A percentile compares a stretch with the other conserved stretches of the same genome.
Conservation (phyloP, 2,329 filamentous ascomycete genomes). For the Penicillium sp. region DNA sequence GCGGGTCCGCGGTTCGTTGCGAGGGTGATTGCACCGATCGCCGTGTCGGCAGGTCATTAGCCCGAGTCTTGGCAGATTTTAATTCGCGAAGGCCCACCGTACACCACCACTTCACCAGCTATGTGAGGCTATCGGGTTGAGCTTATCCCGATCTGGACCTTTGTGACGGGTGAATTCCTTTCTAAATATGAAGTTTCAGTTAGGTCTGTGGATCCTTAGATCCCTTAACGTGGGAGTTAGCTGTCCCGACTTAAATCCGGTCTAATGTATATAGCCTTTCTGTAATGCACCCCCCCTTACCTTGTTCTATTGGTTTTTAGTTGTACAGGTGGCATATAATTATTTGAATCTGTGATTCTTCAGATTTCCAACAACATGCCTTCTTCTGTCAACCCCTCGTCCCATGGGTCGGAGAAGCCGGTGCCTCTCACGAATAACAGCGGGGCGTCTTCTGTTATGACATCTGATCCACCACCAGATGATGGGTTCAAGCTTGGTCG, state of each 20-base stretch:
- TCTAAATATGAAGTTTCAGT: neutral
- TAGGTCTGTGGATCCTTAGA: neutral
- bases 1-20: neutral
- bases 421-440: neutral
- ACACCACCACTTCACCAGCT: neutral
- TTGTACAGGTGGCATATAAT: neutral
- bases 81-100: neutral
- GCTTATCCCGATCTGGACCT: neutral
- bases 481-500: slow-evolving; percentile 22
- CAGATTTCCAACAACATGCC: neutral
- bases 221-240: neutral
- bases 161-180: neutral
- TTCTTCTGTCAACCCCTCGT: slow-evolving; percentile 5
- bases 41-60: slow-evolving; percentile 16
- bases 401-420: slow-evolving; percentile 10
- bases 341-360: neutral
- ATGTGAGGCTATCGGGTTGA: neutral
- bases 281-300: neutral
- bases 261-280: neutral
- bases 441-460: slow-evolving; percentile 7
- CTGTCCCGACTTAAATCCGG: neutral
- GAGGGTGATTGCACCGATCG: neutral
- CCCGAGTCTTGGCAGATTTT: slow-evolving; percentile 16
- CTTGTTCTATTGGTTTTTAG: neutral
- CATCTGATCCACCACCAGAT: neutral